These are phyloP conservation scores for Daldinia eschscholtzii DNA, from an alignment of 2,329 filamentous ascomycete genomes.

Conservation along the genomic window DNA sequence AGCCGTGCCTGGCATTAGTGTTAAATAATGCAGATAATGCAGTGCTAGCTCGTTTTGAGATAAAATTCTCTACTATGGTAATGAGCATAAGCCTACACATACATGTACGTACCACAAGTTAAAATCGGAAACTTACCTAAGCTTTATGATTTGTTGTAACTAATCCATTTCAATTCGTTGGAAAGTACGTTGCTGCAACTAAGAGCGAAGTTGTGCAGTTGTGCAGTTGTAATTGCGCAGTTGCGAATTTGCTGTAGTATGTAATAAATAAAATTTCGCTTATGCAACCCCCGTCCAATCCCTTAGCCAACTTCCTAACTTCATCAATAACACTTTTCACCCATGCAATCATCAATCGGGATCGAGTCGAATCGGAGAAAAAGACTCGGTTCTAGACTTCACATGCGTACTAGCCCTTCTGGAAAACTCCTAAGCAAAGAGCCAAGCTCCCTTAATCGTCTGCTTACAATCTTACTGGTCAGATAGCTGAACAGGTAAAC, in stretches of 20 bases:
- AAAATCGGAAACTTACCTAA: conserved; percentile 12
- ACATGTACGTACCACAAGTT: background rate
- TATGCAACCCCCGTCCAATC: conserved; percentile 31
- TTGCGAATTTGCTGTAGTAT: background rate
- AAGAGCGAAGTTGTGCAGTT: conserved; percentile 3
- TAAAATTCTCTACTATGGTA: conserved; percentile 13
- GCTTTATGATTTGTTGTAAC: conserved; percentile 18
- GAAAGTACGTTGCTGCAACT: background rate
- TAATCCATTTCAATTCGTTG: conserved; percentile 20
- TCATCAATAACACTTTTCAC: background rate
- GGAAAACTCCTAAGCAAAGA: background rate
- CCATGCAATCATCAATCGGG: conserved; percentile 10
- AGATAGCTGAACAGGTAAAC: conserved; percentile 7
- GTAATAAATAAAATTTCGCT: conserved; percentile 33
- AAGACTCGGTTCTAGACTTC: conserved; percentile 26
- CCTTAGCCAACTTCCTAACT: conserved; percentile 24
- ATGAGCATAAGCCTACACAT: background rate
- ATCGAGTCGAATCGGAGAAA: conserved; percentile 37
- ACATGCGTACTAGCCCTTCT: background rate
- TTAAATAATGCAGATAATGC: conserved; percentile 31
- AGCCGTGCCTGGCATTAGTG: conserved; percentile 42
- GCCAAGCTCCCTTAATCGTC: conserved; percentile 6
- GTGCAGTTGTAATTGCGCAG: too few relatives aligned
- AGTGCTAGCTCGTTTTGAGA: conserved; percentile 31
- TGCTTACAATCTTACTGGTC: conserved; percentile 4